Percentiles rank a stretch among this genome's conserved stretches.
Evolutionary conservation across 345 rosid genomes (phyloP).

Genomic region (Crucihimalaya himalaica): DNA sequence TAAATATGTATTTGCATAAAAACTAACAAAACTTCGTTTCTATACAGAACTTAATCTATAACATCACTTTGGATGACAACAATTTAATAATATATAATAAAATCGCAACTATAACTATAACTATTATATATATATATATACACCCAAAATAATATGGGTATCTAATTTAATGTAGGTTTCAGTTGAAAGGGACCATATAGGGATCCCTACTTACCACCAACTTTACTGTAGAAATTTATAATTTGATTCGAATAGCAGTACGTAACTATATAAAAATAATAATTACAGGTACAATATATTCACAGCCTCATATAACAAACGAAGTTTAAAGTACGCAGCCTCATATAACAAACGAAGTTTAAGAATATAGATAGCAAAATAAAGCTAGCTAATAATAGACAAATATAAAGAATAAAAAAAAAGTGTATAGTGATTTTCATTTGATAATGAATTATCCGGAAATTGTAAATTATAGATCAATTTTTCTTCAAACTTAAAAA

Average conservation of each 20-base stretch:
- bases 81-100: neutral
- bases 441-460: too few species aligned
- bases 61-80: neutral
- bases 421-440: too few species aligned
- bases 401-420: neutral
- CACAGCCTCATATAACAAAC: neutral
- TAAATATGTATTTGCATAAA: neutral
- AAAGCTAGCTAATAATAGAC: neutral
- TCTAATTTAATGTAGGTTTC: constrained; percentile 21
- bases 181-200: constrained; percentile 35
- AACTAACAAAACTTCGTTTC: neutral
- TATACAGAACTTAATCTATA: neutral
- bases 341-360: neutral
- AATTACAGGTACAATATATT: neutral
- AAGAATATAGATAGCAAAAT: neutral
- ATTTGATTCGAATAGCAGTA: constrained; percentile 9
- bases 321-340: neutral
- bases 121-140: neutral
- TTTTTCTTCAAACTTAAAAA: too few species aligned
- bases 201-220: constrained; percentile 37
- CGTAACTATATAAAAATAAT: neutral
- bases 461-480: too few species aligned
- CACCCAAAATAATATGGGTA: constrained; percentile 1
- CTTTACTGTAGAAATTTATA: constrained; percentile 35
- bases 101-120: neutral